Conservation (phyloP, 192 early-diverging fungal genomes). For the Backusella mclennaniae region DNA sequence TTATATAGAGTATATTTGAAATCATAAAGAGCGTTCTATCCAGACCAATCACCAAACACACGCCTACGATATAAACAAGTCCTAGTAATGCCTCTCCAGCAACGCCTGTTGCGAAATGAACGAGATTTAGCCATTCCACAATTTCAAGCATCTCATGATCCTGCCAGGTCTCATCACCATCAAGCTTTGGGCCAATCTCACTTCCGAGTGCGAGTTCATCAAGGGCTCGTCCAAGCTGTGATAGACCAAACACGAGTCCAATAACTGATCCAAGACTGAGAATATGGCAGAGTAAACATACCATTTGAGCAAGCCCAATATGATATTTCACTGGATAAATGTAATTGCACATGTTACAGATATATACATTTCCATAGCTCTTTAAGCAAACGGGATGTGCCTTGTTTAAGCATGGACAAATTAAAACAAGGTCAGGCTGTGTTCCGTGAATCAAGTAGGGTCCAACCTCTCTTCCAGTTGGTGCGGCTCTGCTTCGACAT, state of each 20-base stretch:
- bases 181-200: conserved; percentile 21
- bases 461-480: neutral
- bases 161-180: conserved; percentile 27
- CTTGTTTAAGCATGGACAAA: conserved; percentile 2
- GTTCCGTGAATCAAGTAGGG: conserved; percentile 15
- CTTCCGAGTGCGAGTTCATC: conserved; percentile 17
- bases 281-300: conserved; percentile 6
- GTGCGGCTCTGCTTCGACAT: neutral
- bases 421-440: neutral
- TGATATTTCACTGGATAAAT: neutral
- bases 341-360: conserved; percentile 4
- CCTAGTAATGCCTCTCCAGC: conserved; percentile 23
- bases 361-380: neutral
- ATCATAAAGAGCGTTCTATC: conserved; percentile 16
- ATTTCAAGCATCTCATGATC: conserved; percentile 24
- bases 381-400: conserved; percentile 6
- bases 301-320: neutral
- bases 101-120: conserved; percentile 18
- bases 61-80: conserved; percentile 20
- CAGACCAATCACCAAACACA: conserved; percentile 12
- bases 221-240: conserved; percentile 8
- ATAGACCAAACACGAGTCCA: conserved; percentile 19
- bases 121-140: conserved; percentile 20
- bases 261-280: conserved; percentile 17
- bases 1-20: neutral